These are phyloP conservation scores for Aureobasidium sp. DNA, from an alignment of 2,329 filamentous ascomycete species.

Conservation along the genomic window DNA sequence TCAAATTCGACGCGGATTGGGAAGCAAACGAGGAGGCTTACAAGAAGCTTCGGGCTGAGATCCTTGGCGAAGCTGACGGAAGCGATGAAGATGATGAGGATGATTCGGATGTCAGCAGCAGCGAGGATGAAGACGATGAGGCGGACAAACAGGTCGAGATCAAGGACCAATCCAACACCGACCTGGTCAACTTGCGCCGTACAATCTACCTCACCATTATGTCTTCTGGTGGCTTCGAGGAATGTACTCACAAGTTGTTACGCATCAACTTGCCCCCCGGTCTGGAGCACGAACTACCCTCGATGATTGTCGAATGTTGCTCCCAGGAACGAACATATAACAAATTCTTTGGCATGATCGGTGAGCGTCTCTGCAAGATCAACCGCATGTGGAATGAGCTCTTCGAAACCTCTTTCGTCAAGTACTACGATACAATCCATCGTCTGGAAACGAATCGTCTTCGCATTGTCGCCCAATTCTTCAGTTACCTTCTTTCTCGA, in stretches of 20 bases:
- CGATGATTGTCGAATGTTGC: constrained; percentile 96
- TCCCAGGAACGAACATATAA: constrained; percentile 95
- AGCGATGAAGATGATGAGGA: constrained; percentile 63
- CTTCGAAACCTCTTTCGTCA: constrained; percentile 82
- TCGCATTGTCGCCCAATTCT: constrained; percentile 91
- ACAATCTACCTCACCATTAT: constrained; percentile 98
- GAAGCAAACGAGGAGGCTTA: constrained; percentile 89
- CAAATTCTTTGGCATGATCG: constrained; percentile 93
- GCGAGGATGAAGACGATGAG: constrained; percentile 57
- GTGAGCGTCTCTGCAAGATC: constrained; percentile 90
- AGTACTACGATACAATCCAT: constrained; percentile 97
- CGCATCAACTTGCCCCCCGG: constrained; percentile 75
- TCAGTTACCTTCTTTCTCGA: constrained; percentile 80
- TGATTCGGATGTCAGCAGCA: constrained; percentile 47
- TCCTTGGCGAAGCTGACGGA: constrained; percentile 71
- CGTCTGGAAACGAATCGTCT: constrained; percentile 93
- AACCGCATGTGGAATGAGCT: constrained; percentile 91
- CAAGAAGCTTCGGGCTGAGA: constrained; percentile 83
- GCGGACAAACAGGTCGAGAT: constrained; percentile 83
- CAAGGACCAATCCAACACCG: constrained; percentile 94
- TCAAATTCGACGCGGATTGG: constrained; percentile 87
- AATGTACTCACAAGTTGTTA: constrained; percentile 96
- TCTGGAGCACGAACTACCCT: constrained; percentile 81
- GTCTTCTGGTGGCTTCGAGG: constrained; percentile 92
- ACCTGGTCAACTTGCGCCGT: constrained; percentile 84